phyloP scores from a whole-genome alignment of 2,329 filamentous ascomycete genomes.

The Sporothrix sp. region DNA sequence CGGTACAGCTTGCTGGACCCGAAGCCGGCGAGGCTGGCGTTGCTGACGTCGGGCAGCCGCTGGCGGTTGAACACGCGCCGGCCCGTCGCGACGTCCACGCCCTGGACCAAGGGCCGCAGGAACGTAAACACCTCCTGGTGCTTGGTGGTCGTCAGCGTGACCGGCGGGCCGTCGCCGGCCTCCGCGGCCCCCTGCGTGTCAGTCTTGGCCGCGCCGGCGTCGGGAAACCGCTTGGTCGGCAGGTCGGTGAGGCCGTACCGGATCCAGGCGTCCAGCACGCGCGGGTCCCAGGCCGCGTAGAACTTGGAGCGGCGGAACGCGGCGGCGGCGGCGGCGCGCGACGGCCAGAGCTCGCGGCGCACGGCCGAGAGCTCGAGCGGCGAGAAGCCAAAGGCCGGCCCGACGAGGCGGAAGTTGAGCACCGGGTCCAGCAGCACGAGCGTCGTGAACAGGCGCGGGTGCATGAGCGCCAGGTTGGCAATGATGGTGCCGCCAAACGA shows the following conservation, averaged over 20 bases:
- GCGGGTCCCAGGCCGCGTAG: constrained; percentile 72
- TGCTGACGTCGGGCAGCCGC: constrained; percentile 37
- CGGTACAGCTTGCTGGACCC: constrained; percentile 53
- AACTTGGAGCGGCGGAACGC: constrained; percentile 62
- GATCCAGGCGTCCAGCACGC: constrained; percentile 67
- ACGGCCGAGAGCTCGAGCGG: constrained; percentile 52
- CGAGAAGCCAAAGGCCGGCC: constrained; percentile 27
- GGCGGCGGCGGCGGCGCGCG: constrained; percentile 55
- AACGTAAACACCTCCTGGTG: constrained; percentile 83
- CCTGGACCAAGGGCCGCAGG: constrained; percentile 49
- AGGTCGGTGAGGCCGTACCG: constrained; percentile 64
- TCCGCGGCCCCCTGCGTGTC: constrained; percentile 26
- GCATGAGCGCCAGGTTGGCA: constrained; percentile 59
- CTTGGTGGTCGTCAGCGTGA: constrained; percentile 72
- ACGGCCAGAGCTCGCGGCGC: constrained; percentile 76
- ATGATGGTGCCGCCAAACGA: constrained; percentile 77
- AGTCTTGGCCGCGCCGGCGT: constrained; percentile 14
- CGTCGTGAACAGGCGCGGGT: constrained; percentile 69
- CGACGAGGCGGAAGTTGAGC: constrained; percentile 51
- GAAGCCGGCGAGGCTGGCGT: constrained; percentile 26
- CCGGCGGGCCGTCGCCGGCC: constrained; percentile 22
- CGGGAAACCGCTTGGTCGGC: constrained; percentile 52
- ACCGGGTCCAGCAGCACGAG: constrained; percentile 80
- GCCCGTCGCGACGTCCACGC: constrained; percentile 28
- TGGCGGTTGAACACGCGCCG: constrained; percentile 31